Evolutionary conservation across 805 yeast genomes (phyloP).

Genomic region (Helenozyma rhizophorensis): DNA sequence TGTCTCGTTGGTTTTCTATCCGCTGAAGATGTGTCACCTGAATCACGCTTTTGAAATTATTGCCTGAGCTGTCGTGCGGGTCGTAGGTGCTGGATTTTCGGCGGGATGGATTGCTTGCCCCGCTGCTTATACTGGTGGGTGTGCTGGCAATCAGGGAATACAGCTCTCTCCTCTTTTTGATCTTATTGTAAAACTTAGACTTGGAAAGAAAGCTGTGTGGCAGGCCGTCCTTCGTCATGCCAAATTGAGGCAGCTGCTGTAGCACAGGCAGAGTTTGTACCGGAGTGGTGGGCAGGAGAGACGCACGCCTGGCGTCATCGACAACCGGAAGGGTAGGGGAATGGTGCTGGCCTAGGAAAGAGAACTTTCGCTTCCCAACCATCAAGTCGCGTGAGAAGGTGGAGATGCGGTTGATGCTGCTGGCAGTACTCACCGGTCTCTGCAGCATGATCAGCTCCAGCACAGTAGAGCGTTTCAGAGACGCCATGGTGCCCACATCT

Average conservation of each 20-base stretch:
- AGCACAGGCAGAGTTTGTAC: conserved; percentile 1
- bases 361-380: conserved; percentile 9
- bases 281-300: neutral
- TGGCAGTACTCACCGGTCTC: conserved; percentile 2
- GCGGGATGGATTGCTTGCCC: conserved; percentile 22
- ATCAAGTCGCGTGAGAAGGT: conserved; percentile 10
- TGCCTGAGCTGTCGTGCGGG: conserved; percentile 7
- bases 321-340: neutral
- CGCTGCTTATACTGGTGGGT: conserved; percentile 12
- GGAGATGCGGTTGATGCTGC: conserved; percentile 5
- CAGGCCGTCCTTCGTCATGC: conserved; percentile 5
- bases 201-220: conserved; percentile 25
- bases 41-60: conserved; percentile 15
- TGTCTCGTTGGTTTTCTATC: conserved; percentile 27
- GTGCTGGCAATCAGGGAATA: conserved; percentile 12
- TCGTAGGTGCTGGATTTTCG: conserved; percentile 17
- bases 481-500: conserved; percentile 1
- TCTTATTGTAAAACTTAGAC: conserved; percentile 31
- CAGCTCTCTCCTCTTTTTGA: conserved; percentile 36
- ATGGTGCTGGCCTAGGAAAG: conserved; percentile 8
- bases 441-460: too few species aligned
- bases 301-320: neutral
- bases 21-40: conserved; percentile 14
- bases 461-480: neutral
- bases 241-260: conserved; percentile 2